These are phyloP conservation scores for Cephalotrichum gorgonifer DNA, from an alignment of 2,329 filamentous ascomycete genomes.

Conservation along the genomic window DNA sequence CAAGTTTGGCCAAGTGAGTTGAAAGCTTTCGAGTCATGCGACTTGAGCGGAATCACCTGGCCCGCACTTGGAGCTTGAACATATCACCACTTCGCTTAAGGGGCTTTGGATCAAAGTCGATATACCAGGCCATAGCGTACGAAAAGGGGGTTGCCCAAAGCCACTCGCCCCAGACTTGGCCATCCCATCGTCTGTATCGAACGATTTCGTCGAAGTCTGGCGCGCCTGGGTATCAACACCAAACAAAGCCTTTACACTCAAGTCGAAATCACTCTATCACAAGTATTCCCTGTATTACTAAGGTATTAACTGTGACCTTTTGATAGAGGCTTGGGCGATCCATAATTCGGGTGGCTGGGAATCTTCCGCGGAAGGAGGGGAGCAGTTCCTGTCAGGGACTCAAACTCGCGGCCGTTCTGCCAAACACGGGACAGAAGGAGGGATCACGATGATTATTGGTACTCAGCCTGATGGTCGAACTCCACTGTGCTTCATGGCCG, in stretches of 20 bases:
- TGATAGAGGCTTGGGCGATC: not conserved
- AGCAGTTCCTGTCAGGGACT: not conserved
- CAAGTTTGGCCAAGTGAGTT: not conserved
- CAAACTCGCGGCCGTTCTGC: not conserved
- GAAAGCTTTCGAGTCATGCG: not conserved
- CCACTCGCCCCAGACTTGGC: not conserved
- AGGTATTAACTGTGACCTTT: not conserved
- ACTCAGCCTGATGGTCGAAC: constrained; percentile 1
- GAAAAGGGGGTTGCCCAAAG: not conserved
- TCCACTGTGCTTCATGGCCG: constrained; percentile 15
- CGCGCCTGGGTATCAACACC: too few species aligned
- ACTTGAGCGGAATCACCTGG: not conserved
- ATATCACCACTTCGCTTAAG: not conserved
- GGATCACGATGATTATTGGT: not conserved
- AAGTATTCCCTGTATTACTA: not conserved
- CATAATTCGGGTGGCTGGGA: constrained; percentile 3
- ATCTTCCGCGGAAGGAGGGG: not conserved
- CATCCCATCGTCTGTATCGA: not conserved
- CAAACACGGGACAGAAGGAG: not conserved
- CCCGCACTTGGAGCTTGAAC: not conserved
- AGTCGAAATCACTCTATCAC: too few species aligned
- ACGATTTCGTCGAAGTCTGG: not conserved
- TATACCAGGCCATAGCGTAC: not conserved
- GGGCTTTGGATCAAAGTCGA: not conserved
- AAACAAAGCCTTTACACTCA: too few species aligned